These are phyloP conservation scores for Leccinum fuscescens DNA, from an alignment of 1,284 basidiomycete species.

Conservation along the genomic window DNA sequence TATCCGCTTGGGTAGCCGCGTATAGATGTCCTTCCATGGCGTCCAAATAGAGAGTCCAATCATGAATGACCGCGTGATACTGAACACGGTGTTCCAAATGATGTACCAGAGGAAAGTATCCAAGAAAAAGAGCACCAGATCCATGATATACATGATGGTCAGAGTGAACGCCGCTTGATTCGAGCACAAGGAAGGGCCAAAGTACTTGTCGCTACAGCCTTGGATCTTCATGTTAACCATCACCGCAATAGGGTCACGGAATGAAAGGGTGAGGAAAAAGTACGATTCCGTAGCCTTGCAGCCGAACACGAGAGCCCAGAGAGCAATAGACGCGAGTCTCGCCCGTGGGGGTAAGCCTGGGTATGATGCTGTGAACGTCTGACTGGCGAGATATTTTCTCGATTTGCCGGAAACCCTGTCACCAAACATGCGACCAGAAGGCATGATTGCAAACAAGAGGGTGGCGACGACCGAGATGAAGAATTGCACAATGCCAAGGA, in stretches of 20 bases:
- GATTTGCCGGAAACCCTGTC: constrained; percentile 92
- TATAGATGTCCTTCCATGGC: constrained; percentile 94
- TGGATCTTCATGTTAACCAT: constrained; percentile 94
- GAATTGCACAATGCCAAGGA: constrained; percentile 91
- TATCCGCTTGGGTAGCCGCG: constrained; percentile 89
- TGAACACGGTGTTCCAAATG: constrained; percentile 96
- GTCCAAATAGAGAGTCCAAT: constrained; percentile 96
- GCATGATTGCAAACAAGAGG: constrained; percentile 81
- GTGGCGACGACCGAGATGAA: constrained; percentile 83
- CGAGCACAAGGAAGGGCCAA: constrained; percentile 76
- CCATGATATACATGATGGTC: constrained; percentile 96
- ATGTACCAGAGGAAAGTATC: constrained; percentile 98
- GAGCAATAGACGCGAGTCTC: constrained; percentile 69
- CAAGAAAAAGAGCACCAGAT: constrained; percentile 91
- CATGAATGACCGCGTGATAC: constrained; percentile 85
- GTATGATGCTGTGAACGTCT: constrained; percentile 95
- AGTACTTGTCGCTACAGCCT: constrained; percentile 80
- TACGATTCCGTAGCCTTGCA: constrained; percentile 95
- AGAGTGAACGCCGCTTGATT: constrained; percentile 92
- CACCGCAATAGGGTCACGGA: constrained; percentile 84
- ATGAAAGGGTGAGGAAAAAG: constrained; percentile 93
- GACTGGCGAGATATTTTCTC: constrained; percentile 91
- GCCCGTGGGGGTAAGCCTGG: constrained; percentile 61
- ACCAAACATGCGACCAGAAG: constrained; percentile 93
- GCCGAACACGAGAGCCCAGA: constrained; percentile 89